Evolutionary conservation across 345 rosid genomes (phyloP), one percentile per base, ranked within the genome.

Genomic region (Passiflora organensis): DNA sequence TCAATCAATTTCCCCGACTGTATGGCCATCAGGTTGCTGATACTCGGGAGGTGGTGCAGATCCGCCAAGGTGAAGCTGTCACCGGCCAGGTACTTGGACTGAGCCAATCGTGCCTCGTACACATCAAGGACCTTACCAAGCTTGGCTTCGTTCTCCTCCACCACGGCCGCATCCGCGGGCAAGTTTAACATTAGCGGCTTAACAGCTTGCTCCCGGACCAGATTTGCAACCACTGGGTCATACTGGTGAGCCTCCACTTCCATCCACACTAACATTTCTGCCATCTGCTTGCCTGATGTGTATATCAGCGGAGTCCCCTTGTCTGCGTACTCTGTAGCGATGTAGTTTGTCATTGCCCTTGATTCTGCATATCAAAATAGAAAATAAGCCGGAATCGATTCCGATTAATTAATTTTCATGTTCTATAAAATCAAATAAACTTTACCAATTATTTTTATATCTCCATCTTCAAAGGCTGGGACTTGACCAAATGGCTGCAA

Each of bases 301-400:
- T 64, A 41, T 16, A 78, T 32, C 53, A 89, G 75, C 15, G 72
- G 41, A 17, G 83, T 80, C 42, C 96, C 96, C 68, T 83, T 79
- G 47, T 69, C 76, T 1, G 68, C n/a, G 13, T 72, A 72, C 37
- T 65, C 51, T 19, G 74, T 76, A 22, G 83, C 80, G 2, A 87
- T 55, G 76, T 90, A 74, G n/a, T 68, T 70, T 20, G 85, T 81
- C n/a, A 81, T 77, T 21, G 97, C 91, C 78, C 94, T 83, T 41
- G 97, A 89, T 60, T 89, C 96, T 89, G 75, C 79, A 52, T 6
- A 25, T n/a, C n/a, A n/a, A n/a, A n/a, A n/a, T n/a, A n/a, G n/a
- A n/a, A n/a, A n/a, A n/a, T n/a, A n/a, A n/a, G n/a, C n/a, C n/a
- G n/a, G n/a, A n/a, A n/a, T n/a, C n/a, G n/a, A n/a, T n/a, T n/a